A percentile compares a stretch with the other conserved stretches of the same genome.
Evolutionary conservation across 352 stramenopile genomes (phyloP).

Genomic region (Globisporangium mamillatum): DNA sequence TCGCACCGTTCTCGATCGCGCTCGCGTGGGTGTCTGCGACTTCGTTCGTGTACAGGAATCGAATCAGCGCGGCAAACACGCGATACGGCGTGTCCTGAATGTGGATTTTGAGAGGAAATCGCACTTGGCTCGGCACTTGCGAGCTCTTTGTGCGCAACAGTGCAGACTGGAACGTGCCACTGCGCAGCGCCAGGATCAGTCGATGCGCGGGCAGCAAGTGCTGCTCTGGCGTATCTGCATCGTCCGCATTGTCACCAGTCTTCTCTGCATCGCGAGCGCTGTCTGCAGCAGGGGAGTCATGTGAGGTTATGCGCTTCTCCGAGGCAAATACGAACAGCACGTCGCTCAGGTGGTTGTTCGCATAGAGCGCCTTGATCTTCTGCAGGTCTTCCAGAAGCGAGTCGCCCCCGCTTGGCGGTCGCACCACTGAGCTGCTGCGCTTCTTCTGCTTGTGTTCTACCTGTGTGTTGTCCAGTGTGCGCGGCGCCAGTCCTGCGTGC

Average conservation of each 20-base stretch:
- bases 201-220: constrained; percentile 75
- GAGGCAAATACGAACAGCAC: constrained; percentile 74
- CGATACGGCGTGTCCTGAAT: constrained; percentile 76
- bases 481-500: not conserved
- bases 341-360: constrained; percentile 73
- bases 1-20: not conserved
- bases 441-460: not conserved
- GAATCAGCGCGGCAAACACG: constrained; percentile 65
- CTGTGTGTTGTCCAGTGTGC: not conserved
- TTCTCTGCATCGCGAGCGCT: not conserved
- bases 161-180: constrained; percentile 64
- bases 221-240: constrained; percentile 17
- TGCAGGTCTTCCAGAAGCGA: constrained; percentile 50
- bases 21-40: constrained; percentile 14
- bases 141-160: constrained; percentile 68
- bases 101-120: constrained; percentile 80
- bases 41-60: constrained; percentile 81
- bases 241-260: not conserved
- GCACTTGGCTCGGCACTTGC: constrained; percentile 58
- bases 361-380: constrained; percentile 56
- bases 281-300: not conserved
- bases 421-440: not conserved
- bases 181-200: constrained; percentile 69
- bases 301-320: constrained; percentile 18
- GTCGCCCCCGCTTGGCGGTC: constrained; percentile 11